phyloP scores from a whole-genome alignment of 2,329 filamentous ascomycete genomes.

The Aspergillus piperis region DNA sequence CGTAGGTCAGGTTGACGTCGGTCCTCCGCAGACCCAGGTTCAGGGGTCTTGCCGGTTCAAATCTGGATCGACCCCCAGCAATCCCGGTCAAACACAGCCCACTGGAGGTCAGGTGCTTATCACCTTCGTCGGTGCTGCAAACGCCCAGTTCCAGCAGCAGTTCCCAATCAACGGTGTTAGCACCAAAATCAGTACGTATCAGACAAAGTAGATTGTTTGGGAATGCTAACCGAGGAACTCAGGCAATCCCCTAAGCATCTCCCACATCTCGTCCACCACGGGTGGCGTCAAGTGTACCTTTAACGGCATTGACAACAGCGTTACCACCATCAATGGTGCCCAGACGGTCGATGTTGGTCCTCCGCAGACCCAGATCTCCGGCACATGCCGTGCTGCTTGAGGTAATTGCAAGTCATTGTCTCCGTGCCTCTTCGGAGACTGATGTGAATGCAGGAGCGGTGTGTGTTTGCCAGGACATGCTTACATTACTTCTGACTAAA shows the following conservation, averaged over 20 bases:
- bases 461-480: background rate
- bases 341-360: slow-evolving; percentile 16
- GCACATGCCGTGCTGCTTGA: slow-evolving; percentile 8
- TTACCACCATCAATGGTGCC: slow-evolving; percentile 8
- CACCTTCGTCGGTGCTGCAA: slow-evolving; percentile 8
- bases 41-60: slow-evolving; percentile 17
- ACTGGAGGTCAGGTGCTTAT: background rate
- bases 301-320: slow-evolving; percentile 9
- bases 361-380: slow-evolving; percentile 15
- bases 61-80: background rate
- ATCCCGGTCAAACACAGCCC: background rate
- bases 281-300: slow-evolving; percentile 5
- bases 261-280: slow-evolving; percentile 9
- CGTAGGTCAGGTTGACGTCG: slow-evolving; percentile 22
- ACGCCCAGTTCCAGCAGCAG: slow-evolving; percentile 7
- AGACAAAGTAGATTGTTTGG: background rate
- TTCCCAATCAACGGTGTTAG: background rate
- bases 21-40: slow-evolving; percentile 27
- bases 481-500: too few species aligned
- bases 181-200: slow-evolving; percentile 4
- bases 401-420: background rate
- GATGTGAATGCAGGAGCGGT: background rate
- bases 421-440: background rate
- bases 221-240: background rate
- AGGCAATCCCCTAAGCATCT: slow-evolving; percentile 13